Base-by-base conservation (phyloP, 306 rosid genomes). In the Cicer yamashitae region DNA sequence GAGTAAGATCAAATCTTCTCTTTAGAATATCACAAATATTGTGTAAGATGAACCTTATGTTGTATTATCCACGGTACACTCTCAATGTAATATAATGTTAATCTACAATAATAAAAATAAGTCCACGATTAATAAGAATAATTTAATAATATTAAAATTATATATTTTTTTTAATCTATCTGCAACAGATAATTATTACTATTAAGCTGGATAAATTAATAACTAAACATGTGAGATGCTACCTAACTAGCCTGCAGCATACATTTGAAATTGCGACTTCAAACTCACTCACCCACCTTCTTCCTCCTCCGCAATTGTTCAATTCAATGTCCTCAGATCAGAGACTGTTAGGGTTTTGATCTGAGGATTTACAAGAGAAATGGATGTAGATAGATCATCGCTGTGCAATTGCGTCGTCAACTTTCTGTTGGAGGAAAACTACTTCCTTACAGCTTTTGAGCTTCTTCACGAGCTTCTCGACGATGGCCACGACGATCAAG, bases 391-490 rank as follows among this genome's bases (percentile, higher is more conserved):
- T 87, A 87, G 90, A 88, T 91, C 97, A n/a, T 94, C 98, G 56
- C 83, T 94, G 79, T 91, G 98, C 90, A 94, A 94, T 80, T 94
- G 96, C 83, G 98, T 91, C 7, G 98, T 94, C n/a, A 94, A 94
- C 81, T 94, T 94, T 76, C 90, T 94, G 14, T 80, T 94, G 17
- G 97, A 94, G 69, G 99, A 94, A 89, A 94, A 89, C 77, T 94
- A 94, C 86, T 45, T 89, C 30, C 87, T 94, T 38, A 90, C 99
- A 0, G 99, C 99, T 14, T 94, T 94, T 50, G 97, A 94, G 91
- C 99, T 94, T 20, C 99, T 94, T 70, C 99, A 94, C 73, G 99
- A 94, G 92, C 99, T 94, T 67, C 99, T 92, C 67, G 96, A 92
- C 7, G 97, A 94, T 77, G 97, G 96, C 69, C 88, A 89, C 14